Base-by-base conservation (phyloP, 1,284 basidiomycete genomes). In the Sanghuangporus sanghuang region DNA sequence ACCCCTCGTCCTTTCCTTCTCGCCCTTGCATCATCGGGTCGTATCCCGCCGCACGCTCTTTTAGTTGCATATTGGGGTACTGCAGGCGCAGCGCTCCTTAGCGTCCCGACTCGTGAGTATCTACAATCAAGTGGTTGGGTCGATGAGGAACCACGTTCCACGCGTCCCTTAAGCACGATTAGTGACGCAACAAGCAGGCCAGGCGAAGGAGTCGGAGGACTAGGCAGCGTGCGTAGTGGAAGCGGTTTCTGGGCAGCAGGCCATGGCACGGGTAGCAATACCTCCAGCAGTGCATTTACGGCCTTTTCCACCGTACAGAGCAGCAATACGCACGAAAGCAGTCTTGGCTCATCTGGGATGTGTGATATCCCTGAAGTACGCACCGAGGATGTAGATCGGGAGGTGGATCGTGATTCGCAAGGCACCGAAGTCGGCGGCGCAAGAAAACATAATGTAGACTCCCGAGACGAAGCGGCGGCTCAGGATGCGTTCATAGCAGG, bases 61-160 rank as follows among this genome's bases (percentile, higher is more conserved):
- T 83, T 93, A n/a, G 81, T 93, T 35, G 89, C 86, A 5, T 79
- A 91, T 70, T 92, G 90, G 82, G 89, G 90, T 16, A 76, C 78
- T 27, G 86, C 89, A 53, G 90, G 90, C 7, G 87, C 87, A 0
- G 91, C 90, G 0, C 84, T 89, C 2, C 81, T 93, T 61, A 90
- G 88, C n/a, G 74, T 93, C 6, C 91, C 90, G 0, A 92, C 90
- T 0, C 82, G 83, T 67, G 90, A 93, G 68, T 93, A 93, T 73
- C 89, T 92, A 69, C 91, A 93, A 69, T 86, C 85, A 67, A 90
- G 87, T 0, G 86, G 85, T 1, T 92, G 89, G 90, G 82, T 86
- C 1, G 76, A 75, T 18, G 63, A 68, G 36, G 62, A 27, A 18
- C 67, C 27, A 50, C 59, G 36, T 12, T 59, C 8, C 40, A 66